phyloP scores from a whole-genome alignment of 2,329 filamentous ascomycete species.

The Aspergillus vadensis region DNA sequence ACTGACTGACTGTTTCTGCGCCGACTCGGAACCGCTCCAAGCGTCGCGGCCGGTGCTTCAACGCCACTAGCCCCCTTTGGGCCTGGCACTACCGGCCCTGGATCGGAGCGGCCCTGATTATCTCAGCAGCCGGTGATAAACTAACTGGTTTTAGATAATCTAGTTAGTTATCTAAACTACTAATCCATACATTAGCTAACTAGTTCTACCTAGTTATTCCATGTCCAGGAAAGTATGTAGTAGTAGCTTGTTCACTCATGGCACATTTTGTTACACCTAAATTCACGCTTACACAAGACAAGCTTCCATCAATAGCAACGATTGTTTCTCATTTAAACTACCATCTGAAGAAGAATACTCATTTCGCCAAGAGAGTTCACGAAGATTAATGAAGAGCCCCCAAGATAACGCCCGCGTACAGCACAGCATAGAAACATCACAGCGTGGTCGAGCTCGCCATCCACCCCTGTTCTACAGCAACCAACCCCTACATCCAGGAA shows the following conservation, averaged over 20 bases:
- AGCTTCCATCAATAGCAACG: constrained; percentile 1
- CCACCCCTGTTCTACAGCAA: constrained; percentile 15
- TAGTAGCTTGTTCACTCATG: not conserved
- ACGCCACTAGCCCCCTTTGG: constrained; percentile 13
- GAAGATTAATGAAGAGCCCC: constrained; percentile 20
- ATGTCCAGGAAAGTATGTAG: not conserved
- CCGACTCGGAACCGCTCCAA: constrained; percentile 20
- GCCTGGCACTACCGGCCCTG: constrained; percentile 6
- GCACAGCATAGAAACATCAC: constrained; percentile 16
- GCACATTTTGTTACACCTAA: not conserved
- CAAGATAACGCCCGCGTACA: constrained; percentile 27
- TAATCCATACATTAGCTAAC: not conserved
- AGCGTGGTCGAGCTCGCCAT: constrained; percentile 18
- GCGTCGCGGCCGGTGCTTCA: constrained; percentile 4
- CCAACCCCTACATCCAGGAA: constrained; percentile 9
- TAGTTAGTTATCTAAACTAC: not conserved
- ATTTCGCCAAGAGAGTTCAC: constrained; percentile 15
- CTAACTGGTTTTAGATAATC: not conserved
- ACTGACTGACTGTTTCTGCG: constrained; percentile 19
- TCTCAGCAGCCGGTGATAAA: constrained; percentile 2
- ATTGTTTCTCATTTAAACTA: constrained; percentile 12
- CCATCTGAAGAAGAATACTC: constrained; percentile 18
- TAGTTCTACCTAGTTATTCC: not conserved
- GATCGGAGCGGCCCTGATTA: constrained; percentile 12
- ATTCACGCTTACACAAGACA: not conserved